phyloP scores from a whole-genome alignment of 2,329 filamentous ascomycete genomes.

The Colletotrichum sp. region DNA sequence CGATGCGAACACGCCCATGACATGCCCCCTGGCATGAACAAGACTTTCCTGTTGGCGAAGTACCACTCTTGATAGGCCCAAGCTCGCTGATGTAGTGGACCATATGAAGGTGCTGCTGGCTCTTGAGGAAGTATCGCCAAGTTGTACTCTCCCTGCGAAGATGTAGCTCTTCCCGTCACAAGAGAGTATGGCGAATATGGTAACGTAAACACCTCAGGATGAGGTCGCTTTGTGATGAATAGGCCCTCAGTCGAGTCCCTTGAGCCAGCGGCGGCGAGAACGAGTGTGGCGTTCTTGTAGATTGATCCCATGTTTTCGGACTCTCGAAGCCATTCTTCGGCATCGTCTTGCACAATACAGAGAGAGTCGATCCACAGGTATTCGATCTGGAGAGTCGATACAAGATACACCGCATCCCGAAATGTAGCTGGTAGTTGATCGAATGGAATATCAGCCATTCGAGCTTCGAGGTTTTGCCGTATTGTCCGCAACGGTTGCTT shows the following conservation, averaged over 20 bases:
- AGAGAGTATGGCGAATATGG: background rate
- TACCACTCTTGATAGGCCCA: background rate
- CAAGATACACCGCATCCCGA: too few species aligned
- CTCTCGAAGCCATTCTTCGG: background rate
- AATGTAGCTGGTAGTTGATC: too few species aligned
- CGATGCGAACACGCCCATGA: background rate
- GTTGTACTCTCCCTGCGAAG: background rate
- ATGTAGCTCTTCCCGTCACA: background rate
- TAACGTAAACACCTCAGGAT: background rate
- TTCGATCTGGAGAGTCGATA: background rate
- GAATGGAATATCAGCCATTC: too few species aligned
- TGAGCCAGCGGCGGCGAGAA: background rate
- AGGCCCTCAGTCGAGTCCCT: background rate
- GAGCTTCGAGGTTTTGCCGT: too few species aligned
- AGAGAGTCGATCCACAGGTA: background rate
- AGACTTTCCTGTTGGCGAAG: background rate
- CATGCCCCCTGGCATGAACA: background rate
- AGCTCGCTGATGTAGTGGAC: background rate
- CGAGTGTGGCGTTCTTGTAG: background rate
- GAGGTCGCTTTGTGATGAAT: background rate
- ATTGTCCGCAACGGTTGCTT: too few species aligned
- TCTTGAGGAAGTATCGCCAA: background rate
- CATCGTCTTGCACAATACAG: background rate
- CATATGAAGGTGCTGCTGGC: rapidly evolving
- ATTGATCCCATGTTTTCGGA: background rate